Evolutionary conservation across 2,329 filamentous ascomycete genomes (phyloP), one percentile per base, ranked within the genome.

Genomic region (Apiospora koreana): DNA sequence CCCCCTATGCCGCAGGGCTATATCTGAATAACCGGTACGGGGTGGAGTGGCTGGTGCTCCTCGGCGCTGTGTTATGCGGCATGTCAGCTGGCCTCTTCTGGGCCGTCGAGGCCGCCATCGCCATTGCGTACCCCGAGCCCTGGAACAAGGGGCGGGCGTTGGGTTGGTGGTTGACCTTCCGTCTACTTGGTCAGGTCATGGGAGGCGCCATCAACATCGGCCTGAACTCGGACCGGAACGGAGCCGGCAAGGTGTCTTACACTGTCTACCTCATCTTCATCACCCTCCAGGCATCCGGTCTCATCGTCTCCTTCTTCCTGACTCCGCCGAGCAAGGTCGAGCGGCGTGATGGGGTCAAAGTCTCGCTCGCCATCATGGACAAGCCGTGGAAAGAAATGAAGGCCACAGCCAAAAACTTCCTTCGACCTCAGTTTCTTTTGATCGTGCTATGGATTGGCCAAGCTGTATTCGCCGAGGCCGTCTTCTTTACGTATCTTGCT

Each of bases 81-180:
- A 84, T 93, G 42, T 91, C 89, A 0, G 92, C 92, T 0, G 92
- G 92, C 0, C 83, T 94, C 0, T 94, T 94, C 79, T 94, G 92
- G 92, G 90, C 90, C 84, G 88, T 91, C 0, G 92, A 94, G 79
- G 90, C 90, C 0, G 91, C 92, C 0, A 92, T 94, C 70, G 91
- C 91, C 0, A 87, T 94, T 25, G 86, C 89, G 0, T 94, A 94
- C 73, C 91, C 92, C 0, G 92, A 94, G 74, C 90, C 91, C 0
- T 89, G 88, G 76, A 92, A 92, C 65, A 86, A 88, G 68, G 91
- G 90, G 0, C 86, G 86, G 21, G 88, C 89, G 23, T 81, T 94
- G 0, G 92, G 91, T 0, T 90, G 91, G 75, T 94, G 92, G 92
- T 83, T 93, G 4, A 85, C 82, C 0, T 87, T 82, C 73, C 81